A percentile compares a stretch with the other conserved stretches of the same genome.
Evolutionary conservation across 495 filamentous ascomycete species (phyloP).

Genomic region (Penicillium parvum): DNA sequence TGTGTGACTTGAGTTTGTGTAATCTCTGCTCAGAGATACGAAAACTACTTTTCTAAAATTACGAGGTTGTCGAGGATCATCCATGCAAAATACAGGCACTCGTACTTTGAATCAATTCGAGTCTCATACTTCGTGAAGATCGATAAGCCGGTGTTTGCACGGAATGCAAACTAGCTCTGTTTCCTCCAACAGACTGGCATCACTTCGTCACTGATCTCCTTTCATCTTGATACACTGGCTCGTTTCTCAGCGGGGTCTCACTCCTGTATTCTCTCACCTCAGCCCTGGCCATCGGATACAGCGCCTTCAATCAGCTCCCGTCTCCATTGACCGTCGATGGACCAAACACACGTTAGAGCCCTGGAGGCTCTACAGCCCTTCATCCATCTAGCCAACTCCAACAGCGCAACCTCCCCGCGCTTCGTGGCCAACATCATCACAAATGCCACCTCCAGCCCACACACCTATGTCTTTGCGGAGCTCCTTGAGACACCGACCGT

Average conservation of each 20-base stretch:
- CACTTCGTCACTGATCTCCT: too few relatives aligned
- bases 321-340: constrained; percentile 51
- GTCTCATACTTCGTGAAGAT: too few relatives aligned
- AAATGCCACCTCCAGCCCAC: constrained; percentile 79
- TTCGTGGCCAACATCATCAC: constrained; percentile 81
- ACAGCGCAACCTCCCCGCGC: constrained; percentile 67
- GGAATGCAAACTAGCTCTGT: constrained; percentile 16
- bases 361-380: constrained; percentile 86
- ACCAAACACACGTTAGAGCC: constrained; percentile 69
- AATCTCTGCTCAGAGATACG: too few relatives aligned
- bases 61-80: neutral
- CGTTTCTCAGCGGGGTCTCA: too few relatives aligned
- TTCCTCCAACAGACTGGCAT: neutral
- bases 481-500: constrained; percentile 80
- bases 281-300: too few relatives aligned
- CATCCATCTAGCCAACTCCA: constrained; percentile 77
- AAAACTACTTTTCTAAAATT: too few relatives aligned
- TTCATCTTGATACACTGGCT: too few relatives aligned
- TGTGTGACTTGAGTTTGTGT: neutral
- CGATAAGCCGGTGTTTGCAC: constrained; percentile 22
- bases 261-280: too few relatives aligned
- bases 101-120: too few relatives aligned
- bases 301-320: neutral
- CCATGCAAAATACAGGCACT: neutral
- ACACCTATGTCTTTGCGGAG: constrained; percentile 93